Evolutionary conservation across 495 filamentous ascomycete genomes (phyloP).

Genomic region (Bombardia bombarda): DNA sequence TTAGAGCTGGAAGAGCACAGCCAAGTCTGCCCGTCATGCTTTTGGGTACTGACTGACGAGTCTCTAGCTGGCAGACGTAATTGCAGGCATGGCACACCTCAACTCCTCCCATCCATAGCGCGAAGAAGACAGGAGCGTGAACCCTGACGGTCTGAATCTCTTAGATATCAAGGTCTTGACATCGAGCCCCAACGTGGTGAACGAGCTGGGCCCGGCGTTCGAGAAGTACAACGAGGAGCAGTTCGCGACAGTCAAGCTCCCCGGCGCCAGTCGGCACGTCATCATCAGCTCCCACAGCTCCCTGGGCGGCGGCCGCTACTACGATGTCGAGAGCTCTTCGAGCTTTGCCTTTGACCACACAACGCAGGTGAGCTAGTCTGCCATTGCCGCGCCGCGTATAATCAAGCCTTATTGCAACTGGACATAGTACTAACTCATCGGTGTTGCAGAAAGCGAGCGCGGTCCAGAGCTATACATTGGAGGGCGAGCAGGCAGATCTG

Average conservation of each 20-base stretch:
- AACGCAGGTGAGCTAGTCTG: constrained; percentile 55
- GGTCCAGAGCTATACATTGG: constrained; percentile 71
- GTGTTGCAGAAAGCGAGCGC: constrained; percentile 59
- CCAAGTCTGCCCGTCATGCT: too few relatives aligned
- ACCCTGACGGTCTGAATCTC: constrained; percentile 2
- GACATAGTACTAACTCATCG: neutral
- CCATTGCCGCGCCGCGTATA: neutral
- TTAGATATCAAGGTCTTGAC: constrained; percentile 85
- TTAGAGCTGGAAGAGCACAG: neutral
- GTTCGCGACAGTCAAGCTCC: constrained; percentile 78
- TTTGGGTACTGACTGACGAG: neutral
- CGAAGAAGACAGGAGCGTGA: neutral
- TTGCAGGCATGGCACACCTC: constrained; percentile 57
- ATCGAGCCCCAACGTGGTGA: constrained; percentile 57
- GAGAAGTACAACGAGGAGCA: constrained; percentile 95
- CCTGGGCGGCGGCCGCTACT: constrained; percentile 73
- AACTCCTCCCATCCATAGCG: neutral
- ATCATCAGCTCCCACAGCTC: constrained; percentile 80
- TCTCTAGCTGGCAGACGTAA: constrained; percentile 74
- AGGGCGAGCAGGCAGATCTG: constrained; percentile 69
- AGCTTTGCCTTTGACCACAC: constrained; percentile 84
- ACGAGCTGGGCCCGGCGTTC: constrained; percentile 73
- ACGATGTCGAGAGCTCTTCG: constrained; percentile 74
- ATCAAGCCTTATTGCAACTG: neutral
- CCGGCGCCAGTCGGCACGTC: constrained; percentile 74